These are phyloP conservation scores for Cladorrhinum samala DNA, from an alignment of 495 filamentous ascomycete species.

Conservation along the genomic window DNA sequence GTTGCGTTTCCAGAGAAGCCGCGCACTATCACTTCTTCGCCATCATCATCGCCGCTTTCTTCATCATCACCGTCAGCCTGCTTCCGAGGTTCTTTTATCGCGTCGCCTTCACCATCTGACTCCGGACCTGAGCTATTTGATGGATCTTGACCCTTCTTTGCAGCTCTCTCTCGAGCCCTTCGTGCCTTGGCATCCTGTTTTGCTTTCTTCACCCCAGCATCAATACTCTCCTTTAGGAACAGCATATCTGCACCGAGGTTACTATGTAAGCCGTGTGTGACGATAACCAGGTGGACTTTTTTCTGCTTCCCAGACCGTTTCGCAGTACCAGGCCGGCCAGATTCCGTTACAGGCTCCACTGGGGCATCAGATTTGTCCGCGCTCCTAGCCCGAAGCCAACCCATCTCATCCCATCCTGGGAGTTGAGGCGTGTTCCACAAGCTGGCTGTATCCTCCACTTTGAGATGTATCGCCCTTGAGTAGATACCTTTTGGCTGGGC, in stretches of 20 bases:
- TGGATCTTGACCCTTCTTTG: slow-evolving; percentile 21
- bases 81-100: neutral
- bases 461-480: slow-evolving; percentile 66
- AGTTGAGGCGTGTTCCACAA: slow-evolving; percentile 88
- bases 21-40: slow-evolving; percentile 89
- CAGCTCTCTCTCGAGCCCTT: slow-evolving; percentile 39
- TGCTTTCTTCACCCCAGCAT: slow-evolving; percentile 67
- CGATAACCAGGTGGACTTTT: slow-evolving; percentile 80
- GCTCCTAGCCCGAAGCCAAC: slow-evolving; percentile 25
- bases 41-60: slow-evolving; percentile 39
- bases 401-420: slow-evolving; percentile 52
- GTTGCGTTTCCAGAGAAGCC: slow-evolving; percentile 87
- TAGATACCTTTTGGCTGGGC: slow-evolving; percentile 67
- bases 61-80: slow-evolving; percentile 1
- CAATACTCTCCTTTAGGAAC: slow-evolving; percentile 94
- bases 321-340: slow-evolving; percentile 6
- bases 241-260: slow-evolving; percentile 98
- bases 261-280: slow-evolving; percentile 93
- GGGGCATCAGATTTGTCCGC: slow-evolving; percentile 18
- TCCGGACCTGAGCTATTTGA: slow-evolving; percentile 48
- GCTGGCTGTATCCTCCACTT: slow-evolving; percentile 78
- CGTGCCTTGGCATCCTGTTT: slow-evolving; percentile 54
- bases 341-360: slow-evolving; percentile 9
- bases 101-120: neutral
- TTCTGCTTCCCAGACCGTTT: slow-evolving; percentile 44